Evolutionary conservation across 2,329 filamentous ascomycete genomes (phyloP).

Genomic region (Verticillium zaregamsianum): DNA sequence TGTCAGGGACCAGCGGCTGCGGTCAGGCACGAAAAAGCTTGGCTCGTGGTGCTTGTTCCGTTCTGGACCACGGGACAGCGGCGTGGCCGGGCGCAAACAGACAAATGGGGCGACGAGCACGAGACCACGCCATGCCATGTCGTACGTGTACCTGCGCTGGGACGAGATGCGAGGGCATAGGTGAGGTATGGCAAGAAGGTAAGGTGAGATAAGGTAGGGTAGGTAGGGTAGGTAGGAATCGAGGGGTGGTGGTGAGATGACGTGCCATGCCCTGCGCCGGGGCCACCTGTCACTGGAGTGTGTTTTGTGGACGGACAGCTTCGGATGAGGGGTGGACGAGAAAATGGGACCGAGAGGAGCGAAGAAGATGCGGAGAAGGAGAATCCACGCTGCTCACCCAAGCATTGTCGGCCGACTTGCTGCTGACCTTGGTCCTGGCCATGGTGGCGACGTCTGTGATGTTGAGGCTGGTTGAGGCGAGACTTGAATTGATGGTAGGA

Average conservation of each 20-base stretch:
- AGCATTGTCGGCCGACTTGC: neutral
- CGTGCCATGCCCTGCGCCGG: no score
- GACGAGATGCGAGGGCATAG: neutral
- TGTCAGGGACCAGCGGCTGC: neutral
- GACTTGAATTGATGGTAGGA: neutral
- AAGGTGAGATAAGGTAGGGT: no score
- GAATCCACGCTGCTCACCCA: neutral
- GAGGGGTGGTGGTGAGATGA: no score
- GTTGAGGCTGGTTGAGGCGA: neutral
- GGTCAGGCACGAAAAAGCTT: neutral
- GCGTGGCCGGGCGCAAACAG: neutral
- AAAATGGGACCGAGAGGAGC: neutral
- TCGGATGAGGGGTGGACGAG: neutral
- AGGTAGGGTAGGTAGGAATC: no score
- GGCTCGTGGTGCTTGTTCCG: neutral
- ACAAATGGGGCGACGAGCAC: neutral
- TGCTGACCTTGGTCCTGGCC: constrained; percentile 1
- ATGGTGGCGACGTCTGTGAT: neutral
- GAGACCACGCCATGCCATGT: neutral
- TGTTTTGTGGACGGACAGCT: no score
- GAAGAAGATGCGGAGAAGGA: neutral
- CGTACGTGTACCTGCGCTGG: neutral
- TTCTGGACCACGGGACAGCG: neutral
- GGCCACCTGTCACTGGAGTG: no score
- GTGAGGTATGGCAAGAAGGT: no score